phyloP scores from a whole-genome alignment of 257 asterid species.

The Anisodus acutangulus region DNA sequence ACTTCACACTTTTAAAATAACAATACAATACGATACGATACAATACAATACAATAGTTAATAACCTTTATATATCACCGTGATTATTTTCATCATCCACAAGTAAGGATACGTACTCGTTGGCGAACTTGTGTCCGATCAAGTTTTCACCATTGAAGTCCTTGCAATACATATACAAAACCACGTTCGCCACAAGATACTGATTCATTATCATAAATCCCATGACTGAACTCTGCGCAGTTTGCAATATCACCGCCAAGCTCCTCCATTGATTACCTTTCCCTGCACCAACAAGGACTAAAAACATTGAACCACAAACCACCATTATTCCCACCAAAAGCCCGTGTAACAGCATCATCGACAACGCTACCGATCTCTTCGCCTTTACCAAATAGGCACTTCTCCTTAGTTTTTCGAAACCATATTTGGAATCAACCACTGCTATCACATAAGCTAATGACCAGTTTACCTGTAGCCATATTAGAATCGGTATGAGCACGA shows the following conservation, averaged over 20 bases:
- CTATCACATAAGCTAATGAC: constrained; percentile 28
- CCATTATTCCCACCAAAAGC: constrained; percentile 51
- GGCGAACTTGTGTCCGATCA: neutral
- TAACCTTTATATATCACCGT: neutral
- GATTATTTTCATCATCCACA: neutral
- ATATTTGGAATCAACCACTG: constrained; percentile 17
- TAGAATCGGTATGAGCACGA: neutral
- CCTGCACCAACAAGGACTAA: constrained; percentile 52
- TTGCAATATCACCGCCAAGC: neutral
- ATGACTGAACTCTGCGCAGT: neutral
- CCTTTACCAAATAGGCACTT: constrained; percentile 25
- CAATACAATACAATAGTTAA: too few relatives aligned
- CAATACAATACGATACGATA: too few relatives aligned
- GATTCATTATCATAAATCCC: neutral
- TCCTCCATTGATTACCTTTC: constrained; percentile 36
- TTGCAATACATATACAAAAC: neutral
- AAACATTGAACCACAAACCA: constrained; percentile 37
- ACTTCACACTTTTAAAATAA: too few relatives aligned
- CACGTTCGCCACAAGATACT: neutral
- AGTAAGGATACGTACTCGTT: neutral
- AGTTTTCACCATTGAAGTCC: neutral
- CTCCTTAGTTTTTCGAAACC: constrained; percentile 27
- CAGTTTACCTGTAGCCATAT: constrained; percentile 26
- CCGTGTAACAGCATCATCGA: constrained; percentile 26
- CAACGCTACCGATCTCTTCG: constrained; percentile 14